These are phyloP conservation scores for Wallemia ichthyophaga DNA, from an alignment of 1,284 basidiomycete species.

Conservation along the genomic window DNA sequence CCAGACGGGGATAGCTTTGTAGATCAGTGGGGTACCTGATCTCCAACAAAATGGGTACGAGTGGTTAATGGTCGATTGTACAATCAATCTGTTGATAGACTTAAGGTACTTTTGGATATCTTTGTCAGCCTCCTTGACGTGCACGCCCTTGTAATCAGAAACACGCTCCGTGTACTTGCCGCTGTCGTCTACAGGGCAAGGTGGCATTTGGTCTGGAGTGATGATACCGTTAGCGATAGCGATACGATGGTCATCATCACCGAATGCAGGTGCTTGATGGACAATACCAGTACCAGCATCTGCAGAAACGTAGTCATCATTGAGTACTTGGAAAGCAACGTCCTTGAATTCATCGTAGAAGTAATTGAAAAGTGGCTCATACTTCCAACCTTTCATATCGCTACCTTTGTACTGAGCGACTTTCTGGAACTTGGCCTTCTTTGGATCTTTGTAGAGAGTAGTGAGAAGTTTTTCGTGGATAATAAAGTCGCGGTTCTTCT, in stretches of 20 bases:
- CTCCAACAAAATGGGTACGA: constrained; percentile 95
- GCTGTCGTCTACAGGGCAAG: constrained; percentile 75
- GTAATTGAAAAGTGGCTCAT: constrained; percentile 84
- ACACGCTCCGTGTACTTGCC: constrained; percentile 72
- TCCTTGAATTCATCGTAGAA: constrained; percentile 85
- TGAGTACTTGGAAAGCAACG: constrained; percentile 63
- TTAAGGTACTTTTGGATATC: constrained; percentile 78
- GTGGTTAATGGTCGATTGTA: constrained; percentile 61
- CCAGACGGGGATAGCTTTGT: constrained; percentile 88
- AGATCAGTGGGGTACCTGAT: constrained; percentile 86
- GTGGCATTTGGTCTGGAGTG: constrained; percentile 61
- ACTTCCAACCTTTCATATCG: constrained; percentile 88
- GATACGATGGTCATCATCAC: constrained; percentile 94
- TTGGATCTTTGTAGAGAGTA: constrained; percentile 87
- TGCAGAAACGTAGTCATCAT: constrained; percentile 78
- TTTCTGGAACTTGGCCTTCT: constrained; percentile 90
- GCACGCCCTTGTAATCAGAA: constrained; percentile 58
- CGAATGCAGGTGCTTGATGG: constrained; percentile 93
- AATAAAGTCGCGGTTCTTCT: constrained; percentile 68
- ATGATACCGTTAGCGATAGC: constrained; percentile 57
- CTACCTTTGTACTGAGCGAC: constrained; percentile 54
- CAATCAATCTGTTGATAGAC: constrained; percentile 56
- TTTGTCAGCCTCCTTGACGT: constrained; percentile 90
- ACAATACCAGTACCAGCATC: constrained; percentile 92
- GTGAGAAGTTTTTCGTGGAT: constrained; percentile 62